These are phyloP conservation scores for Willaertia magna DNA, from an alignment of 208 protist genomes.

Conservation along the genomic window DNA sequence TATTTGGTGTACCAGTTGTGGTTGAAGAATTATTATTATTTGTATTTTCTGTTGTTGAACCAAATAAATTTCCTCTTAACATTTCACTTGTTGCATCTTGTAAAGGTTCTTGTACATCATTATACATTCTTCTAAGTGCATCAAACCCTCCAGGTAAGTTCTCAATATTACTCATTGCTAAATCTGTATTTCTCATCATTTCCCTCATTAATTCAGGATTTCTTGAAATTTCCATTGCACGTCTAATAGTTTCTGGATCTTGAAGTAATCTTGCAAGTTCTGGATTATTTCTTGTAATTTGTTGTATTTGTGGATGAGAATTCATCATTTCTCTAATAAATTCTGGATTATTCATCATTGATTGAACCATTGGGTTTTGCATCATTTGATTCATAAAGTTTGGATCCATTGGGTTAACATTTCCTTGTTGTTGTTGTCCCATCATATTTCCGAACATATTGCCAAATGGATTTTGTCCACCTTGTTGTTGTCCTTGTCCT, in stretches of 20 bases:
- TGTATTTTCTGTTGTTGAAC: neutral
- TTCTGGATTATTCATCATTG: constrained; percentile 44
- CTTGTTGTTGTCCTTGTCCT: too few relatives aligned
- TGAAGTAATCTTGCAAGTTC: constrained; percentile 43
- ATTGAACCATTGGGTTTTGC: constrained; percentile 41
- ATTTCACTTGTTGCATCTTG: neutral
- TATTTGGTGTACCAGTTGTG: neutral
- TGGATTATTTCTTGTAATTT: constrained; percentile 54
- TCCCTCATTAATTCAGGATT: constrained; percentile 59
- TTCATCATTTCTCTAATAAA: constrained; percentile 38
- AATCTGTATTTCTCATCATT: constrained; percentile 55
- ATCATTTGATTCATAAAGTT: constrained; percentile 47
- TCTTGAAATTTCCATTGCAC: constrained; percentile 46
- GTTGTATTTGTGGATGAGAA: constrained; percentile 30
- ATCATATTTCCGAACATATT: constrained; percentile 13
- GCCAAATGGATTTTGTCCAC: neutral
- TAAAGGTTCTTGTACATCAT: constrained; percentile 6
- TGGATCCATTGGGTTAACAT: constrained; percentile 28
- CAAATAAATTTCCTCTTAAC: too few relatives aligned
- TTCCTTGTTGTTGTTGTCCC: constrained; percentile 14
- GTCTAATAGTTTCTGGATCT: constrained; percentile 46
- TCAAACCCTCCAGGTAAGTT: constrained; percentile 45
- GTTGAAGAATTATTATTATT: neutral
- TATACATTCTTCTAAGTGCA: constrained; percentile 13
- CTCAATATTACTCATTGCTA: constrained; percentile 51